Base-by-base conservation (phyloP, 1,139 yeast genomes). In the Blastobotrys indianensis region DNA sequence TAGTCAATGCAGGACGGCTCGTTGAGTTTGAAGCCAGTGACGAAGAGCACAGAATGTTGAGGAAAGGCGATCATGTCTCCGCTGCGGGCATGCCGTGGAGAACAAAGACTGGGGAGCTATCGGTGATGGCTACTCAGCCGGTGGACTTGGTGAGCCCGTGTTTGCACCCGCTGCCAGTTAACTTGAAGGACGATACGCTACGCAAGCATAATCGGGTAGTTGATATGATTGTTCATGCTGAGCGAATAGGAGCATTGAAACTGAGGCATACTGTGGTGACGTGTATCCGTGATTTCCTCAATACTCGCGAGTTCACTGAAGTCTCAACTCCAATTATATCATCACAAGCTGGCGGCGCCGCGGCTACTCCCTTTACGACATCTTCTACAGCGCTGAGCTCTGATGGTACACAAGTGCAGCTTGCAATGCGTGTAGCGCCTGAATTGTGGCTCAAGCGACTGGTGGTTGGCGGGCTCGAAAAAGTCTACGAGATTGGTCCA, bases 391-490 rank as follows among this genome's bases (percentile, higher is more conserved):
- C 76, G 28, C 56, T 80, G 33, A 70, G 72, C 29, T 62, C 63
- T 15, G 55, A 50, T 20, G 48, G 46, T 20, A 37, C 39, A 30
- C 37, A 34, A 13, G 45, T 60, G 0, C 68, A 68, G 9, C 64
- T 88, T 8, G 81, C 78, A 51, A 66, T 92, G 46, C 69, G 98
- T 39, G 92, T 92, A 2, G 97, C 98, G 0, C 97, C 98, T 0
- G 98, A 92, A 61, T 67, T 92, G 37, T 92, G 96, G 96, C 72
- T 92, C 48, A 92, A 92, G 62, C 75, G 85, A 55, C 65, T 92
- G 48, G 76, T 88, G 1, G 79, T 90, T 37, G 74, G 85, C 3
- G 98, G 98, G 2, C 79, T 90, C 58, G 95, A 88, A 53, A 78
- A 76, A 54, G 81, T 92, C 4, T 92, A 79, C 65, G 98, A 92